Evolutionary conservation across 164 flowering plant species (phyloP), one percentile per base, ranked within the genome.

Genomic region (Magnolia sinica): DNA sequence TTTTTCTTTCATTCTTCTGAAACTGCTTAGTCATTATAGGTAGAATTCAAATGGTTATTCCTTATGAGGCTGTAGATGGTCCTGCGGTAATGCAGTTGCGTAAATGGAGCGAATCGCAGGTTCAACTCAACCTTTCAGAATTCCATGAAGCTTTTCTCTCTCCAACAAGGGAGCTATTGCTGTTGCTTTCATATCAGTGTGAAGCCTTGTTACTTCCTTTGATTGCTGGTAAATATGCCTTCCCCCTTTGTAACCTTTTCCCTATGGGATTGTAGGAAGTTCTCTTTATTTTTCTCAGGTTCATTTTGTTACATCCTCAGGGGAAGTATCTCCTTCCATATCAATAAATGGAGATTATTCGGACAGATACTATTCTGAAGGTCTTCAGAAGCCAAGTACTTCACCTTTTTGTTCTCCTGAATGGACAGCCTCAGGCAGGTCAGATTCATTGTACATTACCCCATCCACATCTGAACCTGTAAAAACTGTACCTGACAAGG

Each of bases 111-210:
- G 83, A 90, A 55, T 85, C 90, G 27, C 84, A 81, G 29, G 52
- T 82, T 55, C 86, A 86, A 55, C 75, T 88, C n/a, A 82, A 92
- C 73, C 82, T 89, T 4, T 85, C 93, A 22, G 88, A 91, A 71
- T 94, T 84, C 76, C 85, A 84, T 45, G 95, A 93, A 79, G 95
- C 91, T 76, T 93, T 87, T 82, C 85, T 96, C 7, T 96, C 99
- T 74, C 99, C 99, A 2, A 86, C 97, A 22, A 88, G 97, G 79
- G 89, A 90, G 86, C 74, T 87, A 2, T 75, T 96, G 73, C 76
- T 93, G 45, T 76, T 96, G 82, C 90, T 85, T 76, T 94, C 99
- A 0, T 76, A 85, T 82, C 88, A 90, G 22, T 76, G 79, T 76
- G 95, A 94, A 83, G 98, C 94, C 63, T 77, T 92, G 73, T 71